phyloP scores from a whole-genome alignment of 257 asterid species.

The Catharanthus roseus region DNA sequence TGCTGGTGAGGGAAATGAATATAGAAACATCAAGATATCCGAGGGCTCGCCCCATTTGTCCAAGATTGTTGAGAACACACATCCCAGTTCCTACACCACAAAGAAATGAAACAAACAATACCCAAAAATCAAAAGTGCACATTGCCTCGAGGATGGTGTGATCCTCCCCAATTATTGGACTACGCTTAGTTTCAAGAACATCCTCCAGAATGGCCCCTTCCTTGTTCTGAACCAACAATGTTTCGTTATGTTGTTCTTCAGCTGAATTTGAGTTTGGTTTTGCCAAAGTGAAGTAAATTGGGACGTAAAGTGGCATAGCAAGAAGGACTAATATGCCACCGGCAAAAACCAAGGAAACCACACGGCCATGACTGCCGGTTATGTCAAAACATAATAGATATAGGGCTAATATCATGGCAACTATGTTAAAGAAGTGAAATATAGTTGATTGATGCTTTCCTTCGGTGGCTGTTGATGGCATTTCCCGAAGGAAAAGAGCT shows the following conservation, averaged over 20 bases:
- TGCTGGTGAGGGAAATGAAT: conserved; percentile 23
- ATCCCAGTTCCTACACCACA: conserved; percentile 25
- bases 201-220: background rate
- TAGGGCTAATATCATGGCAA: conserved; percentile 18
- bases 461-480: conserved; percentile 6
- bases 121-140: conserved; percentile 15
- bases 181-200: background rate
- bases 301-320: conserved; percentile 14
- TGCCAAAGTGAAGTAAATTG: conserved; percentile 3
- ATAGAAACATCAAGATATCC: conserved; percentile 23
- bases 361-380: conserved; percentile 11
- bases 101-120: conserved; percentile 20
- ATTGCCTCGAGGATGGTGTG: conserved; percentile 17
- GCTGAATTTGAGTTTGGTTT: conserved; percentile 3
- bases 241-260: conserved; percentile 11
- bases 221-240: conserved; percentile 7
- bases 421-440: conserved; percentile 19
- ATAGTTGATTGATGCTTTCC: conserved; percentile 7
- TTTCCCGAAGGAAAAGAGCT: conserved; percentile 14
- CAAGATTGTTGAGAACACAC: conserved; percentile 22
- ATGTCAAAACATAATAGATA: conserved; percentile 21
- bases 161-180: conserved; percentile 19
- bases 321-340: conserved; percentile 14
- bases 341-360: conserved; percentile 10
- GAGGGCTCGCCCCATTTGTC: conserved; percentile 24